phyloP scores from a whole-genome alignment of 306 rosid species.

The Citrullus mucosospermus region DNA sequence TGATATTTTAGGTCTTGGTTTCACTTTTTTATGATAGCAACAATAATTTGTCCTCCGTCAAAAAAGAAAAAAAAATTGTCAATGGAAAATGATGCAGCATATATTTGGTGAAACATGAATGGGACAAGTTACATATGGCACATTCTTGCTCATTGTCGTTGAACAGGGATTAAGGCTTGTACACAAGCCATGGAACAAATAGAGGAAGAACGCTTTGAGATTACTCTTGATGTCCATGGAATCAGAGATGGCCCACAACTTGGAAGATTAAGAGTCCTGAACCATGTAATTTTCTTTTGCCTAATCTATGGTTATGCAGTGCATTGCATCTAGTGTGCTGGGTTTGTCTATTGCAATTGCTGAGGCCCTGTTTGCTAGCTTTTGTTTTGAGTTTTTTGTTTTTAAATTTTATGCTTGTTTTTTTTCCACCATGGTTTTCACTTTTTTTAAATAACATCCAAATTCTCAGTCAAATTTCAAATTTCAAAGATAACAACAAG shows the following conservation, averaged over 20 bases:
- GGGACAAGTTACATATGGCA: background rate
- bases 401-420: no score
- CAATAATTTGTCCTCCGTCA: background rate
- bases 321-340: background rate
- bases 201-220: slow-evolving; percentile 60
- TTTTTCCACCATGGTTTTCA: no score
- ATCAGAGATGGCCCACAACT: slow-evolving; percentile 65
- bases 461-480: no score
- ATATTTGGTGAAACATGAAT: background rate
- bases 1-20: background rate
- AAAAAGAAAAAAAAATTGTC: background rate
- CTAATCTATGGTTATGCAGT: background rate
- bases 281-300: slow-evolving; percentile 37
- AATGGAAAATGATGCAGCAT: background rate
- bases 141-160: background rate
- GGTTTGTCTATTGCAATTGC: background rate
- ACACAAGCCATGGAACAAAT: slow-evolving; percentile 45
- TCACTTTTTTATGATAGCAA: background rate
- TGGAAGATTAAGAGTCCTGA: slow-evolving; percentile 63
- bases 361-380: no score
- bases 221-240: slow-evolving; percentile 58
- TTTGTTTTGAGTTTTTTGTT: no score
- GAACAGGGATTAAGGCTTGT: slow-evolving; percentile 76
- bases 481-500: no score
- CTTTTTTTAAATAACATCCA: no score